These are phyloP conservation scores for Hyparrhenia diplandra DNA, from an alignment of 176 grass and related monocot species.

Conservation along the genomic window DNA sequence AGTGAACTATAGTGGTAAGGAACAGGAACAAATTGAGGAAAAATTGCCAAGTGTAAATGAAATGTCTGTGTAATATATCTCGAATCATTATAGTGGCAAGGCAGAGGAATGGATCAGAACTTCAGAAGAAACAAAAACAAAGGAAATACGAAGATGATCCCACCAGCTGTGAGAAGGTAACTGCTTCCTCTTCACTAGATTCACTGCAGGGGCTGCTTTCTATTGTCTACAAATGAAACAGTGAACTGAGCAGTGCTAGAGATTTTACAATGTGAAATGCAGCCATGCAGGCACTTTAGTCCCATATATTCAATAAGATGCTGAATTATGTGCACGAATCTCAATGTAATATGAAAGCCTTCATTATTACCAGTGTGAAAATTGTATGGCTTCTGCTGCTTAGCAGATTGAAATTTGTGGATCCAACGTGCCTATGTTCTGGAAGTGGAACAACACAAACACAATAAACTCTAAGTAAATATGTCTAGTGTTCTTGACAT, in stretches of 20 bases:
- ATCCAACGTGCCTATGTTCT: slow-evolving; percentile 86
- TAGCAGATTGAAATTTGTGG: slow-evolving; percentile 79
- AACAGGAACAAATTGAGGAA: background rate
- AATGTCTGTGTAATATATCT: background rate
- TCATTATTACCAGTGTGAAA: slow-evolving; percentile 72
- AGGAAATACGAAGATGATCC: slow-evolving; percentile 15
- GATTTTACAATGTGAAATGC: slow-evolving; percentile 19
- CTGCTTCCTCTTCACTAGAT: slow-evolving; percentile 59
- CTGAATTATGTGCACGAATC: background rate
- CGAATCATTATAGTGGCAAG: slow-evolving; percentile 2
- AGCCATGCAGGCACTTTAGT: background rate
- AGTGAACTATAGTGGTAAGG: background rate
- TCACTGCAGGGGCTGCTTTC: slow-evolving; percentile 66
- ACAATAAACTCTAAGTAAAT: background rate
- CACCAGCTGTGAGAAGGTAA: slow-evolving; percentile 80
- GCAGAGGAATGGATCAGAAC: background rate
- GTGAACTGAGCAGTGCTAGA: background rate
- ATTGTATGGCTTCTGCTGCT: slow-evolving; percentile 96
- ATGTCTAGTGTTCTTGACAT: background rate
- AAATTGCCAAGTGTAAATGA: background rate
- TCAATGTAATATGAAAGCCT: background rate
- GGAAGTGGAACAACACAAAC: slow-evolving; percentile 16
- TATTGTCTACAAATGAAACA: slow-evolving; percentile 52
- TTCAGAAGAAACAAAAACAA: background rate
- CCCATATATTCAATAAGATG: background rate